Conservation (phyloP, 1,284 basidiomycete genomes). For the Chondrostereum purpureum region DNA sequence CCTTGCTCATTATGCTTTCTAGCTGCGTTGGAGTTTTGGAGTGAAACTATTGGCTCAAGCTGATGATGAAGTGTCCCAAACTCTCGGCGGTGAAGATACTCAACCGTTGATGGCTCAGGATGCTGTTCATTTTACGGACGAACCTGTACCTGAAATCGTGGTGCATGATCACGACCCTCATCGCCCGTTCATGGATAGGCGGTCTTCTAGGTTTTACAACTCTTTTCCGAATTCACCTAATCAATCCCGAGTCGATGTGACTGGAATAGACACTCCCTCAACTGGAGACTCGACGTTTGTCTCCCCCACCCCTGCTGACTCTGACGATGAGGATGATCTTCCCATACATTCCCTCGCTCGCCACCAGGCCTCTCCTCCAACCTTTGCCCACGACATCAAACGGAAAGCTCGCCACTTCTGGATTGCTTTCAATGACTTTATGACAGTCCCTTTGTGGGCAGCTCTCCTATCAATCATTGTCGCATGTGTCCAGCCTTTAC, state of each 20-base stretch:
- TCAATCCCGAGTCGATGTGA: conserved; percentile 27
- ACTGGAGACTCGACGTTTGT: conserved; percentile 10
- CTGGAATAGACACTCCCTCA: conserved; percentile 19
- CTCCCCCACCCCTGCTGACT: conserved; percentile 11
- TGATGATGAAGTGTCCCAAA: conserved; percentile 39
- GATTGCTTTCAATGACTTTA: conserved; percentile 61
- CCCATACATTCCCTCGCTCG: conserved; percentile 3
- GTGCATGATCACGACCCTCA: background rate
- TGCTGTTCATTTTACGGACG: background rate
- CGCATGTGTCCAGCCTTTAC: conserved; percentile 72
- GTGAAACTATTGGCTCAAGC: conserved; percentile 71
- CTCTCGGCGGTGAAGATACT: conserved; percentile 14
- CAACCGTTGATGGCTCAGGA: background rate
- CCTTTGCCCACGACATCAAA: conserved; percentile 25
- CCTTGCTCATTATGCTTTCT: conserved; percentile 1
- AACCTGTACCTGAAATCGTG: background rate
- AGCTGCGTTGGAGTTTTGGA: conserved; percentile 90
- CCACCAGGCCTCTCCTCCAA: conserved; percentile 19
- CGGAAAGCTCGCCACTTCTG: conserved; percentile 26
- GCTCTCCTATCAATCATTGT: conserved; percentile 76
- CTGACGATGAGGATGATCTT: conserved; percentile 24
- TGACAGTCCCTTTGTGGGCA: conserved; percentile 84
- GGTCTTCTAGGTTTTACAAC: conserved; percentile 41
- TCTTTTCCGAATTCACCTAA: conserved; percentile 64
- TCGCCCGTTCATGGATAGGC: background rate